Evolutionary conservation across 345 rosid genomes (phyloP).

Genomic region (Syzygium jambos): DNA sequence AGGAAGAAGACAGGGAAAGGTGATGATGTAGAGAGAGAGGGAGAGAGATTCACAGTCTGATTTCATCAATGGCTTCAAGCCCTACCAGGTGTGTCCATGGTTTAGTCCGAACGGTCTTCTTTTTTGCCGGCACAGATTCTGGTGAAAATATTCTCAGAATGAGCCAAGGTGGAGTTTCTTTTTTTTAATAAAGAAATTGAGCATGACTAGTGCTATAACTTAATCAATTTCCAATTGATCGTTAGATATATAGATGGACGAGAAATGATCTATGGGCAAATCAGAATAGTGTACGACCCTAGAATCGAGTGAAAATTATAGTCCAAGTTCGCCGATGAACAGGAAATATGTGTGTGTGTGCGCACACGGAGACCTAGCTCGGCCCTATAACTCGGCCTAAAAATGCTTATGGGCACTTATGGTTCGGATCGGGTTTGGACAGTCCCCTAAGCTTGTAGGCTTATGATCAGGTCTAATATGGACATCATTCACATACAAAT

Average conservation of each 20-base stretch:
- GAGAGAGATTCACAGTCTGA: not conserved
- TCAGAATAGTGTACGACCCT: not conserved
- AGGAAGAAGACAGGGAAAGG: not conserved
- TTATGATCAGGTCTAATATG: not conserved
- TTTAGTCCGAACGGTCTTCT: not conserved
- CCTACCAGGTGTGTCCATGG: not conserved
- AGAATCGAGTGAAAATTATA: not conserved
- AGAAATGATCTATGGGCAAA: not conserved
- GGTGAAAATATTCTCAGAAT: not conserved
- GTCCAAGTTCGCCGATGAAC: fast-evolving
- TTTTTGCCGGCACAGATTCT: not conserved
- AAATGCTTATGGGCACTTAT: fast-evolving
- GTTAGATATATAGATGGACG: not conserved
- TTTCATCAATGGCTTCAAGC: not conserved
- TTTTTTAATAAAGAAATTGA: not conserved
- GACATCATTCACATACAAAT: not conserved
- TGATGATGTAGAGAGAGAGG: not conserved
- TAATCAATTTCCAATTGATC: not conserved
- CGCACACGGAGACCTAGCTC: fast-evolving
- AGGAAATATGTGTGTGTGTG: not conserved
- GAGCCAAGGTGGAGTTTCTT: not conserved
- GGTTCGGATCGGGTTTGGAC: fast-evolving
- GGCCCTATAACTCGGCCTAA: not conserved
- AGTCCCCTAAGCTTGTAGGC: fast-evolving
- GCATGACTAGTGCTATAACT: not conserved